Evolutionary conservation across 352 stramenopile species (phyloP).

Genomic region (Albugo laibachii): DNA sequence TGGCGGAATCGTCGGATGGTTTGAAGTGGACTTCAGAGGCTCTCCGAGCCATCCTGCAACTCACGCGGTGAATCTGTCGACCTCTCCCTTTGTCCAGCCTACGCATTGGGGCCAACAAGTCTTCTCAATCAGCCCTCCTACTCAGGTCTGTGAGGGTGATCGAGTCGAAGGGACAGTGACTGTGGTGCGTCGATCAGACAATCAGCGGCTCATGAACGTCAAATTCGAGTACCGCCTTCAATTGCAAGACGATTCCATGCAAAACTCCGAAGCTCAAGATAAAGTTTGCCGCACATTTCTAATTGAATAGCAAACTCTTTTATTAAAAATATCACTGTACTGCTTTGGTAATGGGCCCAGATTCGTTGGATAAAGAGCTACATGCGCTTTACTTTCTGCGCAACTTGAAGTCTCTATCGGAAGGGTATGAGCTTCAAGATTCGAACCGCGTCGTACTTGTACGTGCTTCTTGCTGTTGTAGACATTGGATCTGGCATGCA

Average conservation of each 20-base stretch:
- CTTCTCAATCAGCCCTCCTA: slow-evolving; percentile 62
- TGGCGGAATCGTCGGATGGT: slow-evolving; percentile 95
- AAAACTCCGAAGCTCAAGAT: slow-evolving; percentile 8
- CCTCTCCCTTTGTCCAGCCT: slow-evolving; percentile 77
- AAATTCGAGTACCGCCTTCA: slow-evolving; percentile 66
- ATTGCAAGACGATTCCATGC: slow-evolving; percentile 27
- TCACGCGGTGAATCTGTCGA: slow-evolving; percentile 77
- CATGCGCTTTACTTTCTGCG: slow-evolving; percentile 68
- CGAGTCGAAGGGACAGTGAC: slow-evolving; percentile 39
- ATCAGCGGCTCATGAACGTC: slow-evolving; percentile 79
- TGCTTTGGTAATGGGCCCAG: no score
- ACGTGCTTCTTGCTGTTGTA: neutral
- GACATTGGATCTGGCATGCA: neutral
- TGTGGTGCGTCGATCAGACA: slow-evolving; percentile 62
- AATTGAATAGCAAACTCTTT: slow-evolving; percentile 36
- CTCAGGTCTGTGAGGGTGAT: slow-evolving; percentile 71
- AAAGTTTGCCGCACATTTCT: slow-evolving; percentile 34
- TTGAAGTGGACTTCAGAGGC: slow-evolving; percentile 97
- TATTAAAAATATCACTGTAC: neutral
- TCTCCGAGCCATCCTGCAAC: slow-evolving; percentile 45
- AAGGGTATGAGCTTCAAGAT: slow-evolving; percentile 61
- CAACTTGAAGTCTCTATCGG: slow-evolving; percentile 43
- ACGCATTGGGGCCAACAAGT: slow-evolving; percentile 80
- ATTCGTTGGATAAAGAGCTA: slow-evolving; percentile 27
- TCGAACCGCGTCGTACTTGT: slow-evolving; percentile 60